Evolutionary conservation across 192 early-diverging fungal genomes (phyloP).

Genomic region (Dispira simplex): DNA sequence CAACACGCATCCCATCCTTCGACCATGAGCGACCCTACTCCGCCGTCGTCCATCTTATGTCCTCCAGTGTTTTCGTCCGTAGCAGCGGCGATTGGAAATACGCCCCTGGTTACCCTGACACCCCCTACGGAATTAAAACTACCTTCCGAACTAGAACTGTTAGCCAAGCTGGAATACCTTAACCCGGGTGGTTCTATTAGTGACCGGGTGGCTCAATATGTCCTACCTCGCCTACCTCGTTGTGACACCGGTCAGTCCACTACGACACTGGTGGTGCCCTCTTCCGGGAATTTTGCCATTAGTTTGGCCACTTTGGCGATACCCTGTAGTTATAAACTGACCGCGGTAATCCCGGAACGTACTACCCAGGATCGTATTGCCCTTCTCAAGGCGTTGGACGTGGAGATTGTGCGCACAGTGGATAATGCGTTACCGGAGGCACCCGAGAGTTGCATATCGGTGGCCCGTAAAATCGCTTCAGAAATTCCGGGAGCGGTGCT

Average conservation of each 20-base stretch:
- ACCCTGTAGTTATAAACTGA: slow-evolving; percentile 26
- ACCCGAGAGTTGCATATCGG: slow-evolving; percentile 43
- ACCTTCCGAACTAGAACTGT: slow-evolving; percentile 28
- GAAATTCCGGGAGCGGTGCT: slow-evolving; percentile 34
- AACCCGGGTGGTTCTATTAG: slow-evolving; percentile 58
- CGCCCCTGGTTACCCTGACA: slow-evolving; percentile 35
- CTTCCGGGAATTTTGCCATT: slow-evolving; percentile 54
- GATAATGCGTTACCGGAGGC: slow-evolving; percentile 47
- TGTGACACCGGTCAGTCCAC: slow-evolving; percentile 7
- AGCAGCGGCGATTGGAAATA: slow-evolving; percentile 28
- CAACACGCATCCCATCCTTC: too few relatives aligned
- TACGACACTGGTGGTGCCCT: slow-evolving; percentile 42
- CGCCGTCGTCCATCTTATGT: too few relatives aligned
- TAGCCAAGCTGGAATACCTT: slow-evolving; percentile 61
- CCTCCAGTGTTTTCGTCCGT: neutral
- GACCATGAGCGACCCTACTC: too few relatives aligned
- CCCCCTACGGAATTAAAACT: slow-evolving; percentile 13
- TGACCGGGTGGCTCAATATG: slow-evolving; percentile 48
- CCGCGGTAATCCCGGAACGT: slow-evolving; percentile 41
- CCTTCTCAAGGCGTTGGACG: slow-evolving; percentile 44
- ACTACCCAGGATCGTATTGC: slow-evolving; percentile 51
- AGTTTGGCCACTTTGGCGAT: slow-evolving; percentile 40
- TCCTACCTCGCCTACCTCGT: slow-evolving; percentile 18
- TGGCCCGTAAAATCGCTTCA: slow-evolving; percentile 35
- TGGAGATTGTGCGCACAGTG: slow-evolving; percentile 53